Conservation (phyloP, 179 eudicot genomes). For the Carnegiea gigantea region DNA sequence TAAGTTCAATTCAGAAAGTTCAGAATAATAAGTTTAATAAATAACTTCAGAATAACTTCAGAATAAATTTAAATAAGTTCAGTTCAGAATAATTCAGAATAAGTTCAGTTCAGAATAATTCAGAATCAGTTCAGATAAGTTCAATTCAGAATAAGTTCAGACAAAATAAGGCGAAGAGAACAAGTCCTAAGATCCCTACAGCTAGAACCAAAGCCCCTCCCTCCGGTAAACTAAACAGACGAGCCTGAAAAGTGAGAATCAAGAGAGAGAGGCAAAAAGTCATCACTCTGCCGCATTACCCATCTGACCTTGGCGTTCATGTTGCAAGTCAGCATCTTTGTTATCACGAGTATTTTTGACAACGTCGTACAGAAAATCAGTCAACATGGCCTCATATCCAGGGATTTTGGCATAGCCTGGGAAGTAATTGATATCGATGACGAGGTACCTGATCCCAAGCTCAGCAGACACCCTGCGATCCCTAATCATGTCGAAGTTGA, state of each 20-base stretch:
- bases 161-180: too few relatives aligned
- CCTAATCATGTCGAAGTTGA: slow-evolving; percentile 72
- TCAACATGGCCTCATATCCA: slow-evolving; percentile 46
- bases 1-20: too few relatives aligned
- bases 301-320: background rate
- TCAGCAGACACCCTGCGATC: slow-evolving; percentile 28
- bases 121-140: too few relatives aligned
- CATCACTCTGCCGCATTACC: background rate
- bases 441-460: slow-evolving; percentile 32
- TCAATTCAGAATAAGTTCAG: too few relatives aligned
- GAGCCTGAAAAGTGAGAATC: background rate
- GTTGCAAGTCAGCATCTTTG: background rate
- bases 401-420: slow-evolving; percentile 74
- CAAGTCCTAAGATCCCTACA: background rate
- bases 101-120: too few relatives aligned
- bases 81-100: too few relatives aligned
- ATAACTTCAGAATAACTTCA: too few relatives aligned
- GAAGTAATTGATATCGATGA: slow-evolving; percentile 75
- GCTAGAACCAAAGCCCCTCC: background rate
- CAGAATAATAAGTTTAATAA: too few relatives aligned
- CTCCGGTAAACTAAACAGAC: background rate
- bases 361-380: slow-evolving; percentile 54
- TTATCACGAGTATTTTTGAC: slow-evolving; percentile 15
- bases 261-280: background rate
- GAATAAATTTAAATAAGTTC: too few relatives aligned